Conservation (phyloP, 371 early-diverging fungal species). For the Fennellomyces sp. region DNA sequence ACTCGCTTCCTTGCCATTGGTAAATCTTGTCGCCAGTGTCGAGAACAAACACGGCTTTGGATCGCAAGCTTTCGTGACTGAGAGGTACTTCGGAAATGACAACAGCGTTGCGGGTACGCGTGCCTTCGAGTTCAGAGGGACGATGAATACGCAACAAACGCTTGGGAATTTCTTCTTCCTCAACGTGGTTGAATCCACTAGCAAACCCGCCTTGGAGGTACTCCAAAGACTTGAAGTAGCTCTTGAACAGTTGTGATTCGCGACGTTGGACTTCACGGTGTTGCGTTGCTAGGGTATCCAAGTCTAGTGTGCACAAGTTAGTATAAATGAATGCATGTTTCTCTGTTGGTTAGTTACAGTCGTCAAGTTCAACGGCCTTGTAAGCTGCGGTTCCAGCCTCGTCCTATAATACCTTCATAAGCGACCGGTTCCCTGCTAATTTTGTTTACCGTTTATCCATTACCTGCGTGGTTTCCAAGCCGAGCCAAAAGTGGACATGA, state of each 20-base stretch:
- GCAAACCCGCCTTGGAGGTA: conserved; percentile 76
- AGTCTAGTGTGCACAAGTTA: conserved; percentile 33
- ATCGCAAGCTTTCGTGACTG: conserved; percentile 58
- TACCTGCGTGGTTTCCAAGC: conserved; percentile 63
- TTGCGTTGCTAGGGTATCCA: conserved; percentile 73
- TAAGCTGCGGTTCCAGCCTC: conserved; percentile 91
- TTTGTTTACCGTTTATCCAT: conserved; percentile 10
- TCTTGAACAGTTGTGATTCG: conserved; percentile 69
- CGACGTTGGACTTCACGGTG: conserved; percentile 78
- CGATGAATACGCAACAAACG: conserved; percentile 77
- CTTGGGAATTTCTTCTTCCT: conserved; percentile 54
- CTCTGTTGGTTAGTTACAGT: conserved; percentile 47
- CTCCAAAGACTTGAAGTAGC: conserved; percentile 64
- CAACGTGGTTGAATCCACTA: conserved; percentile 78
- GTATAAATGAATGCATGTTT: background rate
- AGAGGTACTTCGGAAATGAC: conserved; percentile 70
- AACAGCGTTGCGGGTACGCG: conserved; percentile 49
- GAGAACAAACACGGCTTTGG: conserved; percentile 79
- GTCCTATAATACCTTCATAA: conserved; percentile 43
- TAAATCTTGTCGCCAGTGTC: conserved; percentile 72
- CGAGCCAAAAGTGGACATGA: conserved; percentile 89
- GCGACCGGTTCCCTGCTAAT: background rate
- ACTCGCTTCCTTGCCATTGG: conserved; percentile 76
- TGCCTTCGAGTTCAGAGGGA: conserved; percentile 36
- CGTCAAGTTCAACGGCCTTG: conserved; percentile 89